These are phyloP conservation scores for Cytospora leucostoma DNA, from an alignment of 2,329 filamentous ascomycete species.

Conservation along the genomic window DNA sequence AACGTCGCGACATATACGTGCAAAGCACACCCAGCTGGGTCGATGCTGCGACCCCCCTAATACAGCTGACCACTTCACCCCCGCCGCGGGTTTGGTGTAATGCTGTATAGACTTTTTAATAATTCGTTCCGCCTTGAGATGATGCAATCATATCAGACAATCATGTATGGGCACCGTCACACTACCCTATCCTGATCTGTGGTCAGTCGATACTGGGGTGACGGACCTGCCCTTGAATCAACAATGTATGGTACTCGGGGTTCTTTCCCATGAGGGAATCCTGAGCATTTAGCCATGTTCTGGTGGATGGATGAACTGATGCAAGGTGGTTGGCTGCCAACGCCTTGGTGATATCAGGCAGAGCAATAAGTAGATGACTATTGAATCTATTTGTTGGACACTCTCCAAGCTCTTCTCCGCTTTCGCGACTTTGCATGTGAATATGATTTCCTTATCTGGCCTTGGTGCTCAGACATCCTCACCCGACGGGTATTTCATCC, in stretches of 20 bases:
- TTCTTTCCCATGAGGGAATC: slow-evolving; percentile 4
- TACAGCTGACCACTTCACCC: slow-evolving; percentile 34
- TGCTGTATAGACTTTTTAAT: slow-evolving; percentile 36
- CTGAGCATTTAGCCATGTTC: slow-evolving; percentile 36
- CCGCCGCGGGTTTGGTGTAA: slow-evolving; percentile 15
- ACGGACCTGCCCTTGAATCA: slow-evolving; percentile 15
- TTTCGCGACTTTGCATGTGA: not conserved
- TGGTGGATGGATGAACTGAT: slow-evolving; percentile 27
- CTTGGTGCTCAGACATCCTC: not conserved
- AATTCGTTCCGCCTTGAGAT: slow-evolving; percentile 37
- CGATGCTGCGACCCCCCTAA: slow-evolving; percentile 54
- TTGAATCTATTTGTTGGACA: slow-evolving; percentile 53
- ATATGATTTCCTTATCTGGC: not conserved
- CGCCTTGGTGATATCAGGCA: slow-evolving; percentile 31
- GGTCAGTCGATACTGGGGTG: slow-evolving; percentile 12
- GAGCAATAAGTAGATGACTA: slow-evolving; percentile 48
- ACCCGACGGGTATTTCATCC: slow-evolving; percentile 6
- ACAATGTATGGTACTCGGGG: slow-evolving; percentile 22
- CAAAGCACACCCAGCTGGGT: slow-evolving; percentile 45
- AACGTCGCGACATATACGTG: slow-evolving; percentile 34
- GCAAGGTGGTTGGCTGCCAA: slow-evolving; percentile 8
- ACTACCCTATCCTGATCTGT: slow-evolving; percentile 20
- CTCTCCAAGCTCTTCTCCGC: slow-evolving; percentile 1
- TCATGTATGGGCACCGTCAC: slow-evolving; percentile 15
- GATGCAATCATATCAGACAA: slow-evolving; percentile 28